These are phyloP conservation scores for Passalora sequoiae DNA, from an alignment of 2,329 filamentous ascomycete genomes.

Conservation along the genomic window DNA sequence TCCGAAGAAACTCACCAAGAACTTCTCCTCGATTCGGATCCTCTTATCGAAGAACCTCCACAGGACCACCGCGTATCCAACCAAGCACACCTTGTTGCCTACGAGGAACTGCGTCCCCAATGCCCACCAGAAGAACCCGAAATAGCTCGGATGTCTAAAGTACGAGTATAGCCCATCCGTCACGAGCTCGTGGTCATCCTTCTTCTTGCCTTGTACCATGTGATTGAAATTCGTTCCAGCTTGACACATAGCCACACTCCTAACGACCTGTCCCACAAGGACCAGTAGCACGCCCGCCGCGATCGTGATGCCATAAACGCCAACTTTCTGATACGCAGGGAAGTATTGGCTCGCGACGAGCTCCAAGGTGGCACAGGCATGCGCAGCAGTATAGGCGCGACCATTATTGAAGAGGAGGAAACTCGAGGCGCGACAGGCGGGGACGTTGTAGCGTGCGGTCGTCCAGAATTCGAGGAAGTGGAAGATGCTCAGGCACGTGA, in stretches of 20 bases:
- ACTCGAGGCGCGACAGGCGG: constrained; percentile 63
- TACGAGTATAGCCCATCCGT: constrained; percentile 71
- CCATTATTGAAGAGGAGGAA: constrained; percentile 86
- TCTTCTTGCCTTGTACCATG: constrained; percentile 64
- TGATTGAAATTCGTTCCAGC: constrained; percentile 90
- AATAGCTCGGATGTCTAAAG: constrained; percentile 85
- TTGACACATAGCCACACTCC: constrained; percentile 81
- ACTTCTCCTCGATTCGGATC: constrained; percentile 70
- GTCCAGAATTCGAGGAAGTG: constrained; percentile 97
- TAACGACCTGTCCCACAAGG: constrained; percentile 64
- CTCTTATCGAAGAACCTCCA: constrained; percentile 79
- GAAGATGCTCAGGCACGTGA: constrained; percentile 66
- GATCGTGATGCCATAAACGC: constrained; percentile 50
- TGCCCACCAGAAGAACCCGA: constrained; percentile 98
- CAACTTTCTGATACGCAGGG: constrained; percentile 19
- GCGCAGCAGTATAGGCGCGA: constrained; percentile 75
- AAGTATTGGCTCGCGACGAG: constrained; percentile 49
- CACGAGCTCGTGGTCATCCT: constrained; percentile 72
- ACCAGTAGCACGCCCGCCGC: constrained; percentile 60
- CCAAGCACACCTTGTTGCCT: constrained; percentile 74
- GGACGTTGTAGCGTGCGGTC: constrained; percentile 78
- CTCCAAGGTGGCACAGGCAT: constrained; percentile 68
- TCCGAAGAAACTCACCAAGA: constrained; percentile 76
- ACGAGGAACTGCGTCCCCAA: constrained; percentile 88
- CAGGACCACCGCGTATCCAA: constrained; percentile 67